phyloP scores from a whole-genome alignment of 2,329 filamentous ascomycete genomes.

The Verticillium klebahnii region DNA sequence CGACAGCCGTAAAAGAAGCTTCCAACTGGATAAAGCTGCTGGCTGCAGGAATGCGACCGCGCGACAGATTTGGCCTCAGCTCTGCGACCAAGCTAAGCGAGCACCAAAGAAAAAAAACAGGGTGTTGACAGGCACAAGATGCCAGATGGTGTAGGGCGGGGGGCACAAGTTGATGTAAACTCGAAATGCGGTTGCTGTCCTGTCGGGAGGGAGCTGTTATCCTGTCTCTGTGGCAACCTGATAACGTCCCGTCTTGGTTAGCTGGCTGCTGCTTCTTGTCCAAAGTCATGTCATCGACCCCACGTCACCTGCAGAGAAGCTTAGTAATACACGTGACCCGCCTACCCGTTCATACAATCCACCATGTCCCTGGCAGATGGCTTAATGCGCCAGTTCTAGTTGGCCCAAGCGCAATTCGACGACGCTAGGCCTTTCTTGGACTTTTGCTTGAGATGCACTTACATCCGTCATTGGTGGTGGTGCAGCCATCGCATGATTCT shows the following conservation, averaged over 20 bases:
- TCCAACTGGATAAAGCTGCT: background rate
- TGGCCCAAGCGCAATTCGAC: background rate
- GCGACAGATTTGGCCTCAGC: background rate
- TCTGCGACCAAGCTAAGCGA: background rate
- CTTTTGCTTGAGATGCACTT: background rate
- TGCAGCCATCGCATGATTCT: constrained; percentile 6
- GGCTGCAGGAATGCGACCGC: background rate
- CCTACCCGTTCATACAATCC: background rate
- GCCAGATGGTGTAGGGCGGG: background rate
- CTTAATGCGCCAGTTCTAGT: background rate
- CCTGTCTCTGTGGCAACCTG: constrained; percentile 5
- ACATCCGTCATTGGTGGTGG: constrained; percentile 4
- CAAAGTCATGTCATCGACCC: too few species aligned
- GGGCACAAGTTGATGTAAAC: background rate
- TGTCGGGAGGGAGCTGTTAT: background rate
- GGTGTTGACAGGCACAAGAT: background rate
- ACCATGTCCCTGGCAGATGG: background rate
- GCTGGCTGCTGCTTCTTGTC: background rate
- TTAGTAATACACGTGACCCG: too few species aligned
- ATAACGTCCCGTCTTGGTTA: background rate
- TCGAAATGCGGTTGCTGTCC: background rate
- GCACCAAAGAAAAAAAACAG: background rate
- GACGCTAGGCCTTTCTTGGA: background rate
- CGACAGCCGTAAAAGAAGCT: background rate
- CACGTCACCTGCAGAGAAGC: too few species aligned